These are phyloP conservation scores for Podaxis pistillaris DNA, from an alignment of 768 basidiomycete genomes.

Conservation along the genomic window DNA sequence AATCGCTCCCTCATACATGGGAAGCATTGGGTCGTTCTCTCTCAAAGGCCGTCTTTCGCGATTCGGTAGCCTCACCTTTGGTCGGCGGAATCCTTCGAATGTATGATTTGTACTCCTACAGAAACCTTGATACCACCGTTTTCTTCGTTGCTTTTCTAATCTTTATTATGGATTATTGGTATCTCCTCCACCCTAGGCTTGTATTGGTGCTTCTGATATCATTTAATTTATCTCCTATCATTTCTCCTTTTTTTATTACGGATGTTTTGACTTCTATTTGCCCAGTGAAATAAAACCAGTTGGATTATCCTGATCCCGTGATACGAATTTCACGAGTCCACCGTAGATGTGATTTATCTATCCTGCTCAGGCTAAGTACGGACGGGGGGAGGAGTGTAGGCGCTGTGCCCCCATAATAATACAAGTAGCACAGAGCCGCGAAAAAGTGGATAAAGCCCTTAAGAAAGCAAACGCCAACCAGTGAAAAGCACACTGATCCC, in stretches of 20 bases:
- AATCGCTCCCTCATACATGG: conserved; percentile 60
- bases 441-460: not conserved
- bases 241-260: not conserved
- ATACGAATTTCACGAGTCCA: not conserved
- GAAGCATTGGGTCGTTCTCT: conserved; percentile 57
- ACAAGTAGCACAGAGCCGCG: not conserved
- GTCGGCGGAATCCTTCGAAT: conserved; percentile 37
- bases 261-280: not conserved
- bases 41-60: conserved; percentile 74
- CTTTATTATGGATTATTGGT: not conserved
- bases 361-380: not conserved
- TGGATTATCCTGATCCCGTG: not conserved
- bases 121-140: conserved; percentile 2
- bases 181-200: not conserved
- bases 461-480: not conserved
- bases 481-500: not conserved
- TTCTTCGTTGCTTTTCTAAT: not conserved
- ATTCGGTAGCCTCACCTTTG: conserved; percentile 73
- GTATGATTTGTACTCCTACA: conserved; percentile 15
- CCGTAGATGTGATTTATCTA: not conserved
- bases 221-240: conserved; percentile 1
- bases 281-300: not conserved
- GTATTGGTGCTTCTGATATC: not conserved
- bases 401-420: not conserved
- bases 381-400: too few relatives aligned